Base-by-base conservation (phyloP, 345 rosid species). In the Mercurialis annua region DNA sequence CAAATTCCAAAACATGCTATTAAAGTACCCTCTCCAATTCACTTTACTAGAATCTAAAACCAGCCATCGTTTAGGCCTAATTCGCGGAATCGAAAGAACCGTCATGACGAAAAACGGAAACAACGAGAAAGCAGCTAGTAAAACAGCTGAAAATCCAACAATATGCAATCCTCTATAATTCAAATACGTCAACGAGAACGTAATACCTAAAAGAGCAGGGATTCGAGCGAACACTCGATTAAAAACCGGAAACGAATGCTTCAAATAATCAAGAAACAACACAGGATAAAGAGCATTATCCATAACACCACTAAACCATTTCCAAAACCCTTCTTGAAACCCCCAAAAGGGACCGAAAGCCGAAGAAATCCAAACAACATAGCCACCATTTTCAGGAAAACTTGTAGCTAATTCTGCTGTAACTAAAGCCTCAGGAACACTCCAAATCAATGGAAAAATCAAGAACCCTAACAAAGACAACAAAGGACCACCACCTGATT, bases 261-360 rank as follows among this genome's bases (percentile, higher is more conserved):
- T 93, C 80, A 90, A 64, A 83, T 93, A 90, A 83, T 93, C 98
- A 38, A 90, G 86, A 67, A 93, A 90, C 74, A 90, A 40, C 0
- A 90, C 94, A 42, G 97, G 98, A 69, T 93, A 90, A 1, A 93
- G 82, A 44, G 97, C 97, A 84, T 92, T 90, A 68, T 92, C 98
- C 84, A 92, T 86, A 59, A 92, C 97, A 42, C 98, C 97, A 80
- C 98, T 93, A 66, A 93, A 81, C 97, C 97, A 90, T 83, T 93
- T 93, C 97, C 97, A 88, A 58, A 88, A 88, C 17, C 98, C 96
- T 79, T 93, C 96, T 52, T 90, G 97, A 68, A 90, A 90, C 10
- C 97, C 97, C 98, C 98, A 90, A 60, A 88, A 93, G 23, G 90
- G 85, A 58, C 96, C 97, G 74, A 90, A 88, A 12, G 98, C 97